phyloP scores from a whole-genome alignment of 2,329 filamentous ascomycete species.

The Pestalotiopsis sp. region DNA sequence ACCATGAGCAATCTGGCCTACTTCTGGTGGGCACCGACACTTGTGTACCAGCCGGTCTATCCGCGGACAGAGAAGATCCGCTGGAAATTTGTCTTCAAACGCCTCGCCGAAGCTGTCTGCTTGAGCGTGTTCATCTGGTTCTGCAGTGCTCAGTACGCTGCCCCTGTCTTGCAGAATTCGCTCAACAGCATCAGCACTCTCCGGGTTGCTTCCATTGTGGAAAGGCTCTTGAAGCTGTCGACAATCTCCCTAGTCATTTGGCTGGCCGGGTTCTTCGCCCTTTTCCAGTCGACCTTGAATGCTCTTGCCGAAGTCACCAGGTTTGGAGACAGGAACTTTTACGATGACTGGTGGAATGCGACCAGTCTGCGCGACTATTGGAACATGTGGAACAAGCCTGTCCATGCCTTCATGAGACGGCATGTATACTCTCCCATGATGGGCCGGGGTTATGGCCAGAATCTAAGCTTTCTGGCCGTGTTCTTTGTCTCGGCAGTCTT shows the following conservation, averaged over 20 bases:
- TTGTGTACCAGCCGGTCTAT: conserved; percentile 97
- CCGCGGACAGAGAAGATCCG: conserved; percentile 80
- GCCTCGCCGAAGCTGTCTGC: conserved; percentile 75
- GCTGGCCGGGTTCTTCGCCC: conserved; percentile 95
- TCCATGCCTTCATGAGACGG: conserved; percentile 94
- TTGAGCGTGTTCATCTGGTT: conserved; percentile 94
- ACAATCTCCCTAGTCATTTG: conserved; percentile 96
- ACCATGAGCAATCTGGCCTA: conserved; percentile 86
- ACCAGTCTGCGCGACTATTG: conserved; percentile 86
- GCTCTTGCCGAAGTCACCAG: conserved; percentile 85
- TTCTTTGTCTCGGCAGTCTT: conserved; percentile 88
- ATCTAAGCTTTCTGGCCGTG: conserved; percentile 74
- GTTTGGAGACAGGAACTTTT: conserved; percentile 94
- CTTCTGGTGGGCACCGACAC: conserved; percentile 97
- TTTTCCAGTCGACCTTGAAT: conserved; percentile 93
- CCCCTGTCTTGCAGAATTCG: conserved; percentile 87
- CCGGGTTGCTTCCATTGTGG: conserved; percentile 79
- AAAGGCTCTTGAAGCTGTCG: conserved; percentile 90
- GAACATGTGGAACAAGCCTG: conserved; percentile 97
- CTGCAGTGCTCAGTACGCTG: conserved; percentile 89
- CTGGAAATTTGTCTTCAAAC: conserved; percentile 86
- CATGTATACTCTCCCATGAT: conserved; percentile 91
- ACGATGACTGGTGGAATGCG: conserved; percentile 98
- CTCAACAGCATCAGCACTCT: conserved; percentile 83
- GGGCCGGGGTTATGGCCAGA: conserved; percentile 76